Evolutionary conservation across 139 green algal species (phyloP), one percentile per base, ranked within the genome.

Genomic region (Chara braunii): DNA sequence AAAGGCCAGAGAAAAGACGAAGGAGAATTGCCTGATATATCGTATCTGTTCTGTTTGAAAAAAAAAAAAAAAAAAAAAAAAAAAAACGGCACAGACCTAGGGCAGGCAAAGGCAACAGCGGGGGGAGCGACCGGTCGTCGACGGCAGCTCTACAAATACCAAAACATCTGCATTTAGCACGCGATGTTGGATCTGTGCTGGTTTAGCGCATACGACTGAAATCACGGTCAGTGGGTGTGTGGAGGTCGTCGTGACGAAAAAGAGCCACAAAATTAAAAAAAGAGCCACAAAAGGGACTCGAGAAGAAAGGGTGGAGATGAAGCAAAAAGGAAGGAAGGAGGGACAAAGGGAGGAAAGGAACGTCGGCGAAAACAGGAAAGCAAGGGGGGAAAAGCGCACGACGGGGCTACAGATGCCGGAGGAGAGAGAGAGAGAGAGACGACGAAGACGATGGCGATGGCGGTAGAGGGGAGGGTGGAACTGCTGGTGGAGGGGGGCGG

Each of bases 101-200:
- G n/a, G n/a, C n/a, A n/a, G n/a, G n/a, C n/a, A n/a, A n/a, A n/a
- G n/a, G n/a, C n/a, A n/a, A n/a, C n/a, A n/a, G n/a, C n/a, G n/a
- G n/a, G n/a, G n/a, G n/a, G n/a, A n/a, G n/a, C n/a, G n/a, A n/a
- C n/a, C n/a, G n/a, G n/a, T n/a, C n/a, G n/a, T n/a, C n/a, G n/a
- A n/a, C n/a, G n/a, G n/a, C n/a, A n/a, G n/a, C n/a, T n/a, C n/a
- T n/a, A n/a, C n/a, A n/a, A n/a, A n/a, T n/a, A n/a, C n/a, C n/a
- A n/a, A n/a, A n/a, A n/a, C n/a, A n/a, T n/a, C n/a, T n/a, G n/a
- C n/a, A n/a, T n/a, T n/a, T n/a, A n/a, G n/a, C 33, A 22, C 63
- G 24, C 1, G 53, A 35, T 22, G 66, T 0, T 12, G 50, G 53
- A 37, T 72, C 63, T 34, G 52, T 54, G 45, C 45, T 26, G 26